Percentiles rank a stretch among this genome's conserved stretches.
phyloP scores from a whole-genome alignment of 2,329 filamentous ascomycete genomes.

The Epichloe amarillans region DNA sequence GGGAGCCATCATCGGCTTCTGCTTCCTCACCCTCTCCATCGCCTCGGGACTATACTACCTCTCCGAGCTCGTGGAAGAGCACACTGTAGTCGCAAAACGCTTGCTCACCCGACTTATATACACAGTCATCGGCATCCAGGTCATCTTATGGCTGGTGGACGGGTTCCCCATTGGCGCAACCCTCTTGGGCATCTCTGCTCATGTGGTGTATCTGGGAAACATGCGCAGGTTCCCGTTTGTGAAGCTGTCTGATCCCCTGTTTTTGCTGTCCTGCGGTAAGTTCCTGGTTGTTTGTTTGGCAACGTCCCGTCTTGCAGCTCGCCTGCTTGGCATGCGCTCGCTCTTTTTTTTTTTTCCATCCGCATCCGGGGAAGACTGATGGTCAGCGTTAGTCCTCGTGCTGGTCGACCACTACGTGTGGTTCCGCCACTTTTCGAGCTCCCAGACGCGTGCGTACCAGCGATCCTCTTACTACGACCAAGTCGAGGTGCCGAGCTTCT shows the following conservation, averaged over 20 bases:
- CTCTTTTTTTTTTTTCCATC: neutral
- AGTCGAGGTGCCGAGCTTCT: constrained; percentile 63
- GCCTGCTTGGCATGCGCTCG: no score
- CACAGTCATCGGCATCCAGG: constrained; percentile 58
- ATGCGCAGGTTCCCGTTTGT: constrained; percentile 64
- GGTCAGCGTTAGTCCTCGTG: constrained; percentile 52
- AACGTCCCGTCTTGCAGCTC: no score
- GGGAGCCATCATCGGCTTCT: constrained; percentile 78
- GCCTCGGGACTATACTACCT: constrained; percentile 98
- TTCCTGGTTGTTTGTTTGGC: neutral
- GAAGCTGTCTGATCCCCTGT: constrained; percentile 75
- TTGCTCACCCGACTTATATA: constrained; percentile 81
- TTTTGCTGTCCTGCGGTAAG: constrained; percentile 65
- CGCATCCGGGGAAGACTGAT: neutral
- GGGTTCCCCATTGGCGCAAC: constrained; percentile 69
- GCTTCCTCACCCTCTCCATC: constrained; percentile 88
- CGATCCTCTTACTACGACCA: constrained; percentile 50
- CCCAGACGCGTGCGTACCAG: constrained; percentile 43
- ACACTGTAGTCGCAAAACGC: constrained; percentile 83
- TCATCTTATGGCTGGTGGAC: constrained; percentile 67
- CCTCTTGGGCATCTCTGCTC: constrained; percentile 62
- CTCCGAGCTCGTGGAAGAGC: constrained; percentile 94
- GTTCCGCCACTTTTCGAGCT: constrained; percentile 80
- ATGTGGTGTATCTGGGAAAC: constrained; percentile 80
- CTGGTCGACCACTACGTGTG: constrained; percentile 86